phyloP scores from a whole-genome alignment of 1,139 yeast genomes.

The Zhuliangozyma parablackwelliae region DNA sequence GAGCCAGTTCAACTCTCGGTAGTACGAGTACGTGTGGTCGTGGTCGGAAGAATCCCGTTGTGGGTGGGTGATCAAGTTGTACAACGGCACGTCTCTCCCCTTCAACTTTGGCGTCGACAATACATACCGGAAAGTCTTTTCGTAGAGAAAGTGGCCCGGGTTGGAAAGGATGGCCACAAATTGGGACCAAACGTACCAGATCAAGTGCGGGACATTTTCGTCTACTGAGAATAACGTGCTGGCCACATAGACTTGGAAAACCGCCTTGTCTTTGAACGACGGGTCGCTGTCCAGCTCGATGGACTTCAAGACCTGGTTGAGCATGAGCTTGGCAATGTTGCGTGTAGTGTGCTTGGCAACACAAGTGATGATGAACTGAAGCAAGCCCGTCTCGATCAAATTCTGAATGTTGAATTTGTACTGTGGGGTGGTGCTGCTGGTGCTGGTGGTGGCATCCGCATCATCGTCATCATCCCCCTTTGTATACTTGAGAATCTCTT shows the following conservation, averaged over 20 bases:
- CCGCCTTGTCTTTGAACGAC: constrained; percentile 52
- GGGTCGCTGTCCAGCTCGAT: constrained; percentile 15
- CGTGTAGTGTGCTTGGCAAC: no score
- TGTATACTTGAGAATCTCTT: constrained; percentile 47
- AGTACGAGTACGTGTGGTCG: constrained; percentile 24
- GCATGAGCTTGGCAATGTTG: constrained; percentile 30
- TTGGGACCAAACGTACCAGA: constrained; percentile 46
- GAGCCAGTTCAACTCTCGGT: constrained; percentile 66
- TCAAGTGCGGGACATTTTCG: constrained; percentile 29
- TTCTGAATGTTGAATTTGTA: constrained; percentile 48
- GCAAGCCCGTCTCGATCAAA: constrained; percentile 54
- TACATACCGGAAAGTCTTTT: constrained; percentile 58
- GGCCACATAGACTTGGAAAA: constrained; percentile 56
- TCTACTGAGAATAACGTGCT: constrained; percentile 46
- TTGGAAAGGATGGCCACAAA: constrained; percentile 54
- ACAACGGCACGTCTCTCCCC: constrained; percentile 62
- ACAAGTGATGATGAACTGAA: constrained; percentile 47
- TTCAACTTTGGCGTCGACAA: constrained; percentile 54
- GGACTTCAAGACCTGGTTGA: constrained; percentile 40
- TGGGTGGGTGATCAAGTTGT: constrained; percentile 39
- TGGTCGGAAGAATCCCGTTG: constrained; percentile 33
- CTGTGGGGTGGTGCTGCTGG: constrained; percentile 16
- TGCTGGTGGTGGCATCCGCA: no score
- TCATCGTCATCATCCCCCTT: constrained; percentile 8
- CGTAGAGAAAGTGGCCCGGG: constrained; percentile 74